Percentiles rank a stretch among this genome's conserved stretches.
These are phyloP conservation scores for Colletotrichum spinosum DNA, from an alignment of 2,329 filamentous ascomycete species.

Conservation along the genomic window DNA sequence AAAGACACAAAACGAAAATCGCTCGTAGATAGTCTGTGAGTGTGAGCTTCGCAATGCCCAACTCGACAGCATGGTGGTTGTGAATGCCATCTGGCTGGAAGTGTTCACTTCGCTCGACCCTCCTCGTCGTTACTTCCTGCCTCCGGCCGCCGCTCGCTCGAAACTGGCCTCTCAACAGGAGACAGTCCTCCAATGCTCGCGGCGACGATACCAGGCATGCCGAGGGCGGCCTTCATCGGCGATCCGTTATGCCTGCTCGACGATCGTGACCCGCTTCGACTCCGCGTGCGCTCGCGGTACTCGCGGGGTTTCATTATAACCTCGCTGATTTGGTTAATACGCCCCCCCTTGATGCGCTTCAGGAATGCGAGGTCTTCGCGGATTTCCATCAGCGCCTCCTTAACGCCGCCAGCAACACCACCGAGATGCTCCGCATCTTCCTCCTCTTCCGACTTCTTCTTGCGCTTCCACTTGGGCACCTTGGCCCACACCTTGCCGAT, in stretches of 20 bases:
- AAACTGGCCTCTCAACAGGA: conserved; percentile 29
- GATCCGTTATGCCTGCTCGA: conserved; percentile 35
- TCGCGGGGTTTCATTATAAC: conserved; percentile 67
- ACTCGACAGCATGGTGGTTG: too few species aligned
- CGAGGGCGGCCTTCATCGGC: conserved; percentile 38
- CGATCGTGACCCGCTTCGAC: conserved; percentile 37
- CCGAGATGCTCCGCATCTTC: conserved; percentile 48
- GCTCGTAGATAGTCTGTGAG: background rate
- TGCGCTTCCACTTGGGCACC: conserved; percentile 36
- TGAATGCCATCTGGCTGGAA: background rate
- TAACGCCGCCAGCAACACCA: conserved; percentile 50
- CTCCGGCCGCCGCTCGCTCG: conserved; percentile 3
- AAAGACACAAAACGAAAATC: conserved; percentile 9
- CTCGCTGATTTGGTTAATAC: conserved; percentile 70
- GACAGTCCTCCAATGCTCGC: conserved; percentile 39
- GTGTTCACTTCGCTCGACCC: conserved; percentile 7
- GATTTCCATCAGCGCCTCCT: conserved; percentile 63
- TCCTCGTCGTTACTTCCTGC: conserved; percentile 23
- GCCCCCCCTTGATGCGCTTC: conserved; percentile 69
- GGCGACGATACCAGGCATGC: conserved; percentile 39
- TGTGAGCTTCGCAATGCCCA: background rate
- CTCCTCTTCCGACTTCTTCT: conserved; percentile 37
- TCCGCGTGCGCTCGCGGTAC: conserved; percentile 40
- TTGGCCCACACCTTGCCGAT: conserved; percentile 35
- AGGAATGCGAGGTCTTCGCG: conserved; percentile 72